A percentile compares a stretch with the other conserved stretches of the same genome.
phyloP scores from a whole-genome alignment of 2,329 filamentous ascomycete species.

The Phyllosticta ampelicida region DNA sequence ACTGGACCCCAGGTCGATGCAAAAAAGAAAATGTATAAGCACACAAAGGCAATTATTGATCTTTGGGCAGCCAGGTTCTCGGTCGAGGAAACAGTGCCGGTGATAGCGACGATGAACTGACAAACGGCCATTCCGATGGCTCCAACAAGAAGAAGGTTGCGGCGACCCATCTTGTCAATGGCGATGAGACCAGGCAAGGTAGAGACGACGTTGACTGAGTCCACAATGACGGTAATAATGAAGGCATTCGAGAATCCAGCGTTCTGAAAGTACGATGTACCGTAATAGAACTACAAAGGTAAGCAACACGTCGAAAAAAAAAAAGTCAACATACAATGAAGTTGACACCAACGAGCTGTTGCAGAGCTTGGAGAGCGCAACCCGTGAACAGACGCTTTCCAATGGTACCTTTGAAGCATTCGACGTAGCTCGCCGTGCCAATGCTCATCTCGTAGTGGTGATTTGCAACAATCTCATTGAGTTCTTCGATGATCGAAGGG shows the following conservation, averaged over 20 bases:
- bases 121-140: slow-evolving; percentile 56
- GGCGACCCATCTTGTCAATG: slow-evolving; percentile 71
- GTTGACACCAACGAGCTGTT: slow-evolving; percentile 54
- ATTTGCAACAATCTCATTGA: slow-evolving; percentile 54
- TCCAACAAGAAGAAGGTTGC: slow-evolving; percentile 62
- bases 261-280: slow-evolving; percentile 30
- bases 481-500: slow-evolving; percentile 48
- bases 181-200: slow-evolving; percentile 61
- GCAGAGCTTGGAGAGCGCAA: slow-evolving; percentile 66
- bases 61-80: slow-evolving; percentile 29
- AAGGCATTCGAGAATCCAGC: slow-evolving; percentile 42
- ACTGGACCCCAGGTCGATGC: slow-evolving; percentile 69
- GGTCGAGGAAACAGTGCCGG: slow-evolving; percentile 27
- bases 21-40: slow-evolving; percentile 72
- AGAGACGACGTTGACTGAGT: slow-evolving; percentile 65
- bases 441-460: slow-evolving; percentile 64
- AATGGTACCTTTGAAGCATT: slow-evolving; percentile 37
- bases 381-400: slow-evolving; percentile 59
- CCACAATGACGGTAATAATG: slow-evolving; percentile 61
- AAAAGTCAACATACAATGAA: slow-evolving; percentile 25
- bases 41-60: slow-evolving; percentile 36
- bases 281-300: slow-evolving; percentile 8
- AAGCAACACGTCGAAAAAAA: not conserved
- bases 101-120: slow-evolving; percentile 33
- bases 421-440: slow-evolving; percentile 32